A percentile compares a stretch with the other conserved stretches of the same genome.
phyloP scores from a whole-genome alignment of 768 basidiomycete species.

The Mycena polygramma region DNA sequence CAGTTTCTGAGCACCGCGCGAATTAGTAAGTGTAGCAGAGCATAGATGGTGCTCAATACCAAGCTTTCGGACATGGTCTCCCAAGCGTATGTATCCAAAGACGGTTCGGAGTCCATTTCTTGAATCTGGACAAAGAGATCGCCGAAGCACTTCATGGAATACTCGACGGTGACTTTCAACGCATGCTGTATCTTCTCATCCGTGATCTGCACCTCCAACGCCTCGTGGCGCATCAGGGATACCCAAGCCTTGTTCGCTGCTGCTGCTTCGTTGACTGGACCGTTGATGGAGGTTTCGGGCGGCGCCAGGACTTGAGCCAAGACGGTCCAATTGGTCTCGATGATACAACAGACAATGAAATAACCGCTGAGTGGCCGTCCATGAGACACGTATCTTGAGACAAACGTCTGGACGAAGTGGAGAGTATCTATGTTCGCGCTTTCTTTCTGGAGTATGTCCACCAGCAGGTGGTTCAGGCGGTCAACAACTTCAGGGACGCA shows the following conservation, averaged over 20 bases:
- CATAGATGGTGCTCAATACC: constrained; percentile 57
- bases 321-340: constrained; percentile 88
- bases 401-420: constrained; percentile 75
- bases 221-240: constrained; percentile 69
- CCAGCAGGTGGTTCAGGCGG: constrained; percentile 76
- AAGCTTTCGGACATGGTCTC: constrained; percentile 93
- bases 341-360: constrained; percentile 90
- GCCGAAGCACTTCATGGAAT: constrained; percentile 81
- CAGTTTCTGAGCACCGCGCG: constrained; percentile 73
- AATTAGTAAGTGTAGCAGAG: neutral
- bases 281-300: constrained; percentile 43
- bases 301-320: constrained; percentile 76
- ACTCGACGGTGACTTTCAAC: constrained; percentile 64
- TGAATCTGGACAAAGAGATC: constrained; percentile 85
- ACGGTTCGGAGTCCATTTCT: constrained; percentile 84
- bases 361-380: constrained; percentile 89
- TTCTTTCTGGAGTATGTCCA: constrained; percentile 73
- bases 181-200: constrained; percentile 52
- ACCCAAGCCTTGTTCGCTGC: constrained; percentile 89
- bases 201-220: constrained; percentile 55
- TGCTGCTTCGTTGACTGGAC: constrained; percentile 72
- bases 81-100: constrained; percentile 90
- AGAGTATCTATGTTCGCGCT: constrained; percentile 62
- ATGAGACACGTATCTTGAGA: constrained; percentile 79
- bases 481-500: constrained; percentile 78